Evolutionary conservation across 352 stramenopile genomes (phyloP), one percentile per base, ranked within the genome.

Genomic region (Phytophthora ohioensis): DNA sequence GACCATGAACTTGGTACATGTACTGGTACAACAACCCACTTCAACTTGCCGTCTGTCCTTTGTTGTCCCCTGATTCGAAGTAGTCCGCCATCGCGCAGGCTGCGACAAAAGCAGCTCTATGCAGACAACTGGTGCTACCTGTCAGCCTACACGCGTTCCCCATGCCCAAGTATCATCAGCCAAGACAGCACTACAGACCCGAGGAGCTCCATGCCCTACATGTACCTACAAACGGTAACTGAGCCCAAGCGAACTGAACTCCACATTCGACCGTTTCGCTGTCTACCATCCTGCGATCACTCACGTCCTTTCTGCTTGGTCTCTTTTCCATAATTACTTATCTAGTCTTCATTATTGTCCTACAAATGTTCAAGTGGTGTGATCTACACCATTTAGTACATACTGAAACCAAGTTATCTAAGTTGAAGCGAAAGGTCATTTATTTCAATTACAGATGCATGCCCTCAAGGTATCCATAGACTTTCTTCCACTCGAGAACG

Each of bases 401-500:
- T 66, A 66, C 36, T 42, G 11, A 59, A 30, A 15, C 4, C 31
- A 17, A 60, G 21, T 31, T 4, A 5, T n/a, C 8, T 2, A 71
- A 30, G 64, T 71, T 71, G 64, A 66, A 71, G 64, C 32, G 54
- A 17, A 56, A 42, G 11, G n/a, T 47, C 64, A 43, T 55, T 53
- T 48, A 42, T n/a, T 30, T 58, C 36, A 64, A 56, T 64, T 64
- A 57, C 43, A 66, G 11, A 49, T 55, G 49, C 32, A 35, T 57
- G 34, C 58, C 41, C 41, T n/a, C 6, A 36, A 46, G 21, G 53
- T 48, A 64, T 69, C 54, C 21, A 12, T 9, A 43, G 11, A 15
- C 39, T 41, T 56, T 68, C 48, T 63, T 52, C 41, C 59, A 72
- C 51, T 67, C 21, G 10, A 55, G 27, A 67, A 56, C 35, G 48